These are phyloP conservation scores for Mortierella sp. DNA, from an alignment of 371 early-diverging fungal species.

Conservation along the genomic window DNA sequence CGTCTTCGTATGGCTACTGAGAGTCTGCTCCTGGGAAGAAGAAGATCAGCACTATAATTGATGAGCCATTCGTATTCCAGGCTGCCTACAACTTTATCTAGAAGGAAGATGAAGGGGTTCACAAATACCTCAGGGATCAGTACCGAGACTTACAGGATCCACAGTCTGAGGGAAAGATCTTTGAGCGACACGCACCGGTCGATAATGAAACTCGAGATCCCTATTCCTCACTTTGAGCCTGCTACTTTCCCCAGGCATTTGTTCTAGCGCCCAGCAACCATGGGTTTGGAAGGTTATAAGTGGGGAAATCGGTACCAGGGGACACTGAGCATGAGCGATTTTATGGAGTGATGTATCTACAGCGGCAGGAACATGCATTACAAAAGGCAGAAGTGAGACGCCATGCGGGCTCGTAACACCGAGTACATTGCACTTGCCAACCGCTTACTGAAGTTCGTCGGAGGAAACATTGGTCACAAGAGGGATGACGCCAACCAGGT, in stretches of 20 bases:
- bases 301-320: slow-evolving; percentile 21
- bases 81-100: slow-evolving; percentile 46
- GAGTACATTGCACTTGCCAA: slow-evolving; percentile 3
- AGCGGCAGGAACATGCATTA: background rate
- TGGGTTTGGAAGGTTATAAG: slow-evolving; percentile 42
- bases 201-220: slow-evolving; percentile 10
- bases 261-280: slow-evolving; percentile 24
- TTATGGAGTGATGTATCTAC: slow-evolving; percentile 31
- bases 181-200: slow-evolving; percentile 38
- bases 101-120: slow-evolving; percentile 27
- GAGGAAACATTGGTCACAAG: slow-evolving; percentile 11
- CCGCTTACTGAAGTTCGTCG: slow-evolving; percentile 2
- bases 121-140: slow-evolving; percentile 27
- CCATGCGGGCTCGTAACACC: background rate
- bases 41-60: slow-evolving; percentile 28
- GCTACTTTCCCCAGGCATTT: slow-evolving; percentile 35
- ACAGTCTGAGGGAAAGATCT: slow-evolving; percentile 26
- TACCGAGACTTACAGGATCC: slow-evolving; percentile 45
- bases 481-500: slow-evolving; percentile 4
- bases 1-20: too few relatives aligned
- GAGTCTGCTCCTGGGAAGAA: slow-evolving; percentile 21
- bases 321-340: slow-evolving; percentile 31
- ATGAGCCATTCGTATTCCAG: slow-evolving; percentile 45
- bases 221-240: slow-evolving; percentile 34
- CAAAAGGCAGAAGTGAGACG: slow-evolving; percentile 5